Base-by-base conservation (phyloP, 352 stramenopile genomes). In the Globisporangium okanoganense region DNA sequence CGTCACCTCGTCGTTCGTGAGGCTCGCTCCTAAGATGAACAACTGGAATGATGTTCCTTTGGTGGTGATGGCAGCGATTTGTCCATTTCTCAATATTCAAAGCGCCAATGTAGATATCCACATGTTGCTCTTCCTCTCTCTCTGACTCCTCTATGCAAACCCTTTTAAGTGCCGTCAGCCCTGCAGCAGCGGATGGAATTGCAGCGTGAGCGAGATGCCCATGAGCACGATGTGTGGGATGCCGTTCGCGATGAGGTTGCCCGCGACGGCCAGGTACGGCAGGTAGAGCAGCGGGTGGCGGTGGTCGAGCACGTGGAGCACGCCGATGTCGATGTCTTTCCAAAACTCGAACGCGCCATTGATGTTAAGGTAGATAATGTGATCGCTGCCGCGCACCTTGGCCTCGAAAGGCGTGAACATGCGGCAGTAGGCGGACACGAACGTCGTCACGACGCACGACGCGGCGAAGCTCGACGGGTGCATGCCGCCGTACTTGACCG, bases 321-420 rank as follows among this genome's bases (percentile, higher is more conserved):
- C 44, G 10, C 74, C 58, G 56, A 92, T 87, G 48, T 88, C 41
- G 25, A 92, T 87, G 36, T 92, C 85, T 57, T 85, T 87, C 82
- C 83, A 94, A 65, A 94, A 94, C 63, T 82, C 85, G 40, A 90
- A 94, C 18, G 62, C 76, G n/a, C 84, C 76, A 54, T 94, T 94
- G 40, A 90, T 71, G 68, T 94, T 94, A 33, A 92, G 57, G 65
- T 90, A 90, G 50, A 92, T 82, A 29, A 89, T 65, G 55, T 91
- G 75, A 43, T 92, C 79, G 25, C 71, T 73, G n/a, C 72, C 73
- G 1, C 66, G 69, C 14, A 87, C 63, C 54, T 85, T 85, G 29
- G 76, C 81, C 69, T 88, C 67, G 52, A 92, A 94, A 9, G 85
- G 85, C 49, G 82, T 88, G 20, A 71, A 73, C 27, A 75, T 41